A percentile compares a stretch with the other conserved stretches of the same genome.
phyloP scores from a whole-genome alignment of 306 rosid species.

The Casuarina glauca region DNA sequence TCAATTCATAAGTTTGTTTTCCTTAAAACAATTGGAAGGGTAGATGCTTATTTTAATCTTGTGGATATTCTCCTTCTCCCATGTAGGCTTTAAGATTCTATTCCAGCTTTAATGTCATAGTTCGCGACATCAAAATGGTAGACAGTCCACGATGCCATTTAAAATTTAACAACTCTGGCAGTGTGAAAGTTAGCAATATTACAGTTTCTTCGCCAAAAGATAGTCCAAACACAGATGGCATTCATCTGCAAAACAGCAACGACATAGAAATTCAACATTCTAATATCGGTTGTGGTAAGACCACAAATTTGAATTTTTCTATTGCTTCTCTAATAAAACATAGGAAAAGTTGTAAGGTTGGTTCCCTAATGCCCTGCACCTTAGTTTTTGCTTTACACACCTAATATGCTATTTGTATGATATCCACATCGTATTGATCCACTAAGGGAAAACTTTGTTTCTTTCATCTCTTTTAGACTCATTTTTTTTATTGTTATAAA shows the following conservation, averaged over 20 bases:
- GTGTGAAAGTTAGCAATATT: constrained; percentile 59
- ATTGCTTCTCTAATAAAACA: not conserved
- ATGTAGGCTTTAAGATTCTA: constrained; percentile 86
- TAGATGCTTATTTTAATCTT: not conserved
- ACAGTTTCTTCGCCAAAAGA: constrained; percentile 75
- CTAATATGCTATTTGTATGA: not conserved
- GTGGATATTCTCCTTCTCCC: not conserved
- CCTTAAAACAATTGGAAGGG: too few species aligned
- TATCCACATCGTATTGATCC: not conserved
- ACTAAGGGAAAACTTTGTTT: too few species aligned
- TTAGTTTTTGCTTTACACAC: not conserved
- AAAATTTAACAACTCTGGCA: constrained; percentile 74
- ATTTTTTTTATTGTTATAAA: too few species aligned
- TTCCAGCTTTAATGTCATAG: constrained; percentile 55
- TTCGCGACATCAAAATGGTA: constrained; percentile 63
- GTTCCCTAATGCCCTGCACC: not conserved
- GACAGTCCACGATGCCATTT: constrained; percentile 92
- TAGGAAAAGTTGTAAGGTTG: not conserved
- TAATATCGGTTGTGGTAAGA: constrained; percentile 64
- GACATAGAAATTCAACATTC: constrained; percentile 85
- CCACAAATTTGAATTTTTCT: not conserved
- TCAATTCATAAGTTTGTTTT: not conserved
- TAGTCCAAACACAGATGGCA: constrained; percentile 94
- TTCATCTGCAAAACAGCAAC: constrained; percentile 87
- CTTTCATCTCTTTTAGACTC: too few species aligned